Base-by-base conservation (phyloP, 1,284 basidiomycete genomes). In the Ceratobasidium sp. region DNA sequence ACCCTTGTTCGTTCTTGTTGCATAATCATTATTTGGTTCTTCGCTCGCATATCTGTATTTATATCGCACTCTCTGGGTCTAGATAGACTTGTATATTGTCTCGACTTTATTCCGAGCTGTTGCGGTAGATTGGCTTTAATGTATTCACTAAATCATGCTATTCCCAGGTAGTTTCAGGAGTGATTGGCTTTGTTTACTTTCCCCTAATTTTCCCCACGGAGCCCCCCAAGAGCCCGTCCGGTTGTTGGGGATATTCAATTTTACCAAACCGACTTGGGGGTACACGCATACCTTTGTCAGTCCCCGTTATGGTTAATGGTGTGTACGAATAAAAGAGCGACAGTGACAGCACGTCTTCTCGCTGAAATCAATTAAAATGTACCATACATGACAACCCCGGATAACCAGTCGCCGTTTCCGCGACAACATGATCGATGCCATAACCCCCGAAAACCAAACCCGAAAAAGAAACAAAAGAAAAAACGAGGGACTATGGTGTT, bases 61-160 rank as follows among this genome's bases (percentile, higher is more conserved):
- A 66, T 53, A 19, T 53, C 31, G 22, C 58, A 41, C 58, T 61
- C 39, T 61, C 58, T n/a, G n/a, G 22, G 58, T 61, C 39, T 24
- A 7, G 16, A 41, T 61, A 13, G 58, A 16, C 34, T 24, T 24
- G 19, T n/a, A 24, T 66, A 66, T 51, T 27, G 27, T 29, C 19
- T 39, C 29, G 59, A 41, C 11, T 39, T 62, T 9, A 27, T 43
- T 19, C 11, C 24, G n/a, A 29, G 39, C 7, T 39, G 9, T 29
- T 62, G 34, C 27, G 34, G 34, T n/a, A 43, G 19, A 11, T 24
- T 56, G 27, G 48, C 9, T 64, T 27, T 34, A 46, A 29, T 46
- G 22, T 63, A 63, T 63, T 48, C 24, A 27, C 29, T 27, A 29
- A 29, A 6, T 51, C 8, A 9, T 51, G 8, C 22, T 51, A 22